phyloP scores from a whole-genome alignment of 2,329 filamentous ascomycete genomes.

The Colletotrichum paranaense region DNA sequence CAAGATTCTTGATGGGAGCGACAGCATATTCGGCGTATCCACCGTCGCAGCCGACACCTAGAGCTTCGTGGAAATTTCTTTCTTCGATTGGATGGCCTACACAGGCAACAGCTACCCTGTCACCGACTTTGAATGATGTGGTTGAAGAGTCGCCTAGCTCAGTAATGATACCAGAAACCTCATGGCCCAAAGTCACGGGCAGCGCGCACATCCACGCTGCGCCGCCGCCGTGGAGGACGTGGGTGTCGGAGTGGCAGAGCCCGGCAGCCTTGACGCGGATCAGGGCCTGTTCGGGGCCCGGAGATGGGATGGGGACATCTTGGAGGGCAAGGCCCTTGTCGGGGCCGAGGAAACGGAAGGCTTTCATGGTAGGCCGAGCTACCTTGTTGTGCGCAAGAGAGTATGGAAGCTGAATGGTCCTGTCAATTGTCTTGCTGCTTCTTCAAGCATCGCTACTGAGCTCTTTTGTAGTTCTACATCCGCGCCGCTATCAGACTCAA shows the following conservation, averaged over 20 bases:
- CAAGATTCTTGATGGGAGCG: constrained; percentile 15
- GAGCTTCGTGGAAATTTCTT: constrained; percentile 10
- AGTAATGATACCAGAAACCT: constrained; percentile 16
- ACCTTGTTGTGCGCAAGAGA: too few relatives aligned
- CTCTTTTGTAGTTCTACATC: too few relatives aligned
- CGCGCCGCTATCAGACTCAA: too few relatives aligned
- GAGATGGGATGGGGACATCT: constrained; percentile 6
- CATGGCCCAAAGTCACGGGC: constrained; percentile 19
- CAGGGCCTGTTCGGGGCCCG: neutral
- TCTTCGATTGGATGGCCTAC: constrained; percentile 26
- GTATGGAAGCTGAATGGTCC: too few relatives aligned
- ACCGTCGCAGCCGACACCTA: constrained; percentile 26
- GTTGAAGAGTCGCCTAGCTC: neutral
- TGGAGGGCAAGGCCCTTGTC: constrained; percentile 11
- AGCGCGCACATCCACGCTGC: constrained; percentile 30
- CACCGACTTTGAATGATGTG: neutral
- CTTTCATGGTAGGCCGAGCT: constrained; percentile 8
- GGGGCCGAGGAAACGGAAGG: constrained; percentile 20
- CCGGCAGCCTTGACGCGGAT: constrained; percentile 23
- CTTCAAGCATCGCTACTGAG: too few relatives aligned
- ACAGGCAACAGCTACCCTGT: constrained; percentile 26
- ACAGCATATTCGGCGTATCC: constrained; percentile 23
- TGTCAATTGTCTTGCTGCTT: too few relatives aligned
- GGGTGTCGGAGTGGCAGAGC: constrained; percentile 31
- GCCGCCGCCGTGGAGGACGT: constrained; percentile 30